phyloP scores from a whole-genome alignment of 2,329 filamentous ascomycete genomes.

The Cercospora beticola region DNA sequence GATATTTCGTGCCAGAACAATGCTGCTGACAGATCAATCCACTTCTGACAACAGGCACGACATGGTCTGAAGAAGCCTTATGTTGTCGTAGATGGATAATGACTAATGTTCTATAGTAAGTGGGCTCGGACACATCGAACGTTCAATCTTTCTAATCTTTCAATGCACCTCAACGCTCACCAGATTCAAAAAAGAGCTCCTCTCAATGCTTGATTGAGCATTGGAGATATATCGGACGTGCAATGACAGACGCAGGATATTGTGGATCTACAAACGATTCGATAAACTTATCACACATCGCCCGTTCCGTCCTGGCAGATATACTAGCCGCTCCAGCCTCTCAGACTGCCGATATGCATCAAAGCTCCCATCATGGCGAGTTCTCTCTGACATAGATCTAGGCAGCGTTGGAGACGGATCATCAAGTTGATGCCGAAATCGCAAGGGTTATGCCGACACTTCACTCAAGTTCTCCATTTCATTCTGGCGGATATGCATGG shows the following conservation, averaged over 20 bases:
- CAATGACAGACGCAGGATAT: neutral
- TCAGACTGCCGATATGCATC: neutral
- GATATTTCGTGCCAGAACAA: neutral
- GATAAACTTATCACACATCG: neutral
- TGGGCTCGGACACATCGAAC: neutral
- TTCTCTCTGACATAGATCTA: neutral
- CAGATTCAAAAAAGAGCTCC: neutral
- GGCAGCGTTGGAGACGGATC: neutral
- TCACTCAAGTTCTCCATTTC: neutral
- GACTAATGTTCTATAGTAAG: neutral
- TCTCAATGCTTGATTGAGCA: neutral
- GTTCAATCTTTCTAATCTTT: neutral
- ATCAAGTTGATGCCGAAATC: neutral
- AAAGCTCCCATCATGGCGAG: neutral
- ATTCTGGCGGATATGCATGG: neutral
- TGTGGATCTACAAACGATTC: neutral
- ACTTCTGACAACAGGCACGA: neutral
- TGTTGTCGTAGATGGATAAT: neutral
- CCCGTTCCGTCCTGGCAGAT: neutral
- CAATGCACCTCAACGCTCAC: neutral
- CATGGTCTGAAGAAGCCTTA: neutral
- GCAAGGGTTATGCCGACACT: neutral
- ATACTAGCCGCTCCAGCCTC: neutral
- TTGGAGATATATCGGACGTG: neutral
- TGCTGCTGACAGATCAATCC: neutral